Percentiles rank a stretch among this genome's conserved stretches.
Evolutionary conservation across 805 yeast species (phyloP).

Genomic region (Tetrapisispora iriomotensis): DNA sequence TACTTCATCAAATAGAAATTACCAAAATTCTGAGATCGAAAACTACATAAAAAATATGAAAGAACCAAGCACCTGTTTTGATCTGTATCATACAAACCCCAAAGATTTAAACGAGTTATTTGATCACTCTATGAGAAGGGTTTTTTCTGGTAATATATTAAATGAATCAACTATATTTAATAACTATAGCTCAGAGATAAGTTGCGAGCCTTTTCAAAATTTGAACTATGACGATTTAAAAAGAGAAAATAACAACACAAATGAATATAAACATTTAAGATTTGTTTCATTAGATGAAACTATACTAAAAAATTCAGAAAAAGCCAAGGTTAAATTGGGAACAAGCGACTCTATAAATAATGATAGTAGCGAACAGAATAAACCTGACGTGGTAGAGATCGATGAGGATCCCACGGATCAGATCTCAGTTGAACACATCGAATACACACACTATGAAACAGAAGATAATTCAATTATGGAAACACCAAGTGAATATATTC

Average conservation of each 20-base stretch:
- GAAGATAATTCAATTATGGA: neutral
- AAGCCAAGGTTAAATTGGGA: neutral
- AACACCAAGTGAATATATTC: constrained; percentile 6
- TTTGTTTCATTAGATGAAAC: constrained; percentile 3
- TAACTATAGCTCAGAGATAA: neutral
- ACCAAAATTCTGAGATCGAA: neutral
- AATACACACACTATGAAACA: neutral
- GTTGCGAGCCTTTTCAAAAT: constrained; percentile 6
- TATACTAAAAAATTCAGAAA: no score
- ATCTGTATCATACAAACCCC: constrained; percentile 11
- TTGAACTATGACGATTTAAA: constrained; percentile 5
- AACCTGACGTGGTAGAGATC: no score
- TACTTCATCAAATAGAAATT: no score
- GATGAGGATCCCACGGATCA: no score
- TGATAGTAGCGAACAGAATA: neutral
- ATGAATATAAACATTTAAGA: neutral
- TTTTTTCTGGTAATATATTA: neutral
- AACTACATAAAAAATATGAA: neutral
- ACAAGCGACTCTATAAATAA: neutral
- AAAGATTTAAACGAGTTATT: constrained; percentile 12
- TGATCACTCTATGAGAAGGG: constrained; percentile 12
- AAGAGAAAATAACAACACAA: neutral
- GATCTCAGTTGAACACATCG: neutral
- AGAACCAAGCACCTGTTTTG: constrained; percentile 8
- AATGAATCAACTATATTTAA: neutral